Evolutionary conservation across 148 eudicot genomes (phyloP).

Genomic region (Arctostaphylos glauca): DNA sequence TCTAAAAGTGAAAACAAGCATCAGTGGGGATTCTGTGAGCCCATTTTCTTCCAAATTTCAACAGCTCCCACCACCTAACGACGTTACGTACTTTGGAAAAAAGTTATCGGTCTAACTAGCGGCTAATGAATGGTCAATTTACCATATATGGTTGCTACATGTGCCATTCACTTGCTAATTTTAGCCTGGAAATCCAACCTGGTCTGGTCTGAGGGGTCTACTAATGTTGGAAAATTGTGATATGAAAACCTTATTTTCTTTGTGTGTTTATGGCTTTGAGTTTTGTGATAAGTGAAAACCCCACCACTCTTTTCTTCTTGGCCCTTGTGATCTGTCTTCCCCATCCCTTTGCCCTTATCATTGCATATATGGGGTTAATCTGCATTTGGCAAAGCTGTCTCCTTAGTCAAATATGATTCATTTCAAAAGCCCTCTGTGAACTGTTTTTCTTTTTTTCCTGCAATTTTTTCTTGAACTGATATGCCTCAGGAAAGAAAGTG

Average conservation of each 20-base stretch:
- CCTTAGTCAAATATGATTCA: no score
- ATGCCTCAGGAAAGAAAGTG: background rate
- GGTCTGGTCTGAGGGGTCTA: background rate
- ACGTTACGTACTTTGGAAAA: background rate
- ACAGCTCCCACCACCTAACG: constrained; percentile 1
- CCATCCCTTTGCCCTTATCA: background rate
- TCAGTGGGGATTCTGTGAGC: background rate
- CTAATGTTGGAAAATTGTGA: constrained; percentile 1
- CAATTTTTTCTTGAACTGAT: no score
- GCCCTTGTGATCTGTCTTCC: background rate
- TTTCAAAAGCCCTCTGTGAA: no score
- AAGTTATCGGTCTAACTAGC: background rate
- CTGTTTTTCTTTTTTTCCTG: no score
- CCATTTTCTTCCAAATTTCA: background rate
- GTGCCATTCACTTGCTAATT: background rate
- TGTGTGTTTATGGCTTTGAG: background rate
- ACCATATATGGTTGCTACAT: background rate
- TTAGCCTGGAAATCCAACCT: background rate
- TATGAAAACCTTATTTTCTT: background rate
- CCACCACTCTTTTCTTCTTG: background rate
- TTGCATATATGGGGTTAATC: background rate
- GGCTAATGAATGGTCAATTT: background rate
- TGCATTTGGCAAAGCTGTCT: no score
- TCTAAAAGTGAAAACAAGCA: constrained; percentile 9
- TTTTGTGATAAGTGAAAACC: background rate